Evolutionary conservation across 2,329 filamentous ascomycete genomes (phyloP), one percentile per base, ranked within the genome.

Genomic region (Fusarium multiceps): DNA sequence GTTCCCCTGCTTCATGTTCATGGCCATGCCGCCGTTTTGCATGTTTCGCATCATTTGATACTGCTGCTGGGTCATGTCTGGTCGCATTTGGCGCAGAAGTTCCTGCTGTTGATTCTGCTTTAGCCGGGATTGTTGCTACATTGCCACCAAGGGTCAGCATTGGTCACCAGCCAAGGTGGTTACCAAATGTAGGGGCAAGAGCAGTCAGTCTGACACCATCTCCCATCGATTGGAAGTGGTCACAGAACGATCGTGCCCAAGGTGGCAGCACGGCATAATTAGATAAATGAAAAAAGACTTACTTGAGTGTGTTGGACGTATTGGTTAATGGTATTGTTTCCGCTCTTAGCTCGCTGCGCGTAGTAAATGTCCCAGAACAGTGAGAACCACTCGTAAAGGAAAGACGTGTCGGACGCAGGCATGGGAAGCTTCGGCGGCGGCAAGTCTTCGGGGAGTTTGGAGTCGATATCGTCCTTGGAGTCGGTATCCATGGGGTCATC

Each of bases 331-430:
- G 87, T 87, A 27, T 83, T 80, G 77, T 85, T 90, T 59, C 86
- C 86, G 57, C 87, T 88, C 79, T 89, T 90, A 75, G 86, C 88
- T 76, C 93, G 92, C 78, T 95, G 92, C 59, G 93, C 93, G 77
- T 90, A 90, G 81, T 92, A 97, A 74, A 98, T 93, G 76, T 99
- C 96, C 94, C 94, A 98, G 80, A 99, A 99, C 55, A 98, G 87
- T 77, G 91, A 93, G 84, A 97, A 99, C 96, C 96, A 99, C 76
- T 98, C 96, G 73, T 93, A 92, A n/a, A 99, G 85, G 76, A 99
- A 98, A 27, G 93, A 93, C 67, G 88, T 92, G 75, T 91, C 92
- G 57, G 87, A 87, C 65, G 85, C 85, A 50, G 87, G 87, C 77
- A 85, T 86, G 14, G 90, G 89, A 8, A 93, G 84, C 68, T 89